These are phyloP conservation scores for Boletus coccyginus DNA, from an alignment of 768 basidiomycete genomes.

Conservation along the genomic window DNA sequence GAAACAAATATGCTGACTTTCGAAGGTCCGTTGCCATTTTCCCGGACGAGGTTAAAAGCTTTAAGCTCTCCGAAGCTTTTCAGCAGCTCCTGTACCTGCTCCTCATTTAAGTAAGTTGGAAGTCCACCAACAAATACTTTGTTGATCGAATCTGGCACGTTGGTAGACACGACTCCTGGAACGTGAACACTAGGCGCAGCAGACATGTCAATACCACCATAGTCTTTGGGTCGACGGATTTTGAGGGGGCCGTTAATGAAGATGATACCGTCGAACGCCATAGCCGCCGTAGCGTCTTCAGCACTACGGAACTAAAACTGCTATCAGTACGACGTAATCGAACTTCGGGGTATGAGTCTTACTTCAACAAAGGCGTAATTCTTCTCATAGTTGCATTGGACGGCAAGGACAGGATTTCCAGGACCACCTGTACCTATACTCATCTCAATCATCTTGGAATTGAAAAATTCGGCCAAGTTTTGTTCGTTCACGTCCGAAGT, in stretches of 20 bases:
- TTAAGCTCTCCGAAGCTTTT: conserved; percentile 97
- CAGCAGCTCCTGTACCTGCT: conserved; percentile 96
- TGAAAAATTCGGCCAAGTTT: conserved; percentile 92
- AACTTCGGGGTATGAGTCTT: conserved; percentile 19
- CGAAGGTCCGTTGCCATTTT: conserved; percentile 82
- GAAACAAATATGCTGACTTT: conserved; percentile 53
- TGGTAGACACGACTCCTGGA: conserved; percentile 93
- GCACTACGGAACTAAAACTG: conserved; percentile 87
- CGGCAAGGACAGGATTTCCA: conserved; percentile 88
- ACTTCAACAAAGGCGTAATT: conserved; percentile 99
- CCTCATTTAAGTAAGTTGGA: conserved; percentile 94
- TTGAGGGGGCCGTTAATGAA: conserved; percentile 95
- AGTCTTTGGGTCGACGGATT: conserved; percentile 97
- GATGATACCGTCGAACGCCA: conserved; percentile 97
- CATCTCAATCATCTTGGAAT: conserved; percentile 93
- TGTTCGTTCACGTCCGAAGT: conserved; percentile 93
- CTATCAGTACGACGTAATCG: conserved; percentile 8
- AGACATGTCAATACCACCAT: conserved; percentile 72
- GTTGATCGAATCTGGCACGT: conserved; percentile 96
- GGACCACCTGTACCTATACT: conserved; percentile 78
- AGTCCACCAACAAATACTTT: conserved; percentile 97
- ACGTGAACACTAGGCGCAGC: conserved; percentile 71
- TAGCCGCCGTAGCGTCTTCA: conserved; percentile 93
- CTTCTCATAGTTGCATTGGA: conserved; percentile 98
- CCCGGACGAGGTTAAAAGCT: conserved; percentile 97